Conservation (phyloP, 2,329 filamentous ascomycete genomes). For the Dothistroma septosporum region DNA sequence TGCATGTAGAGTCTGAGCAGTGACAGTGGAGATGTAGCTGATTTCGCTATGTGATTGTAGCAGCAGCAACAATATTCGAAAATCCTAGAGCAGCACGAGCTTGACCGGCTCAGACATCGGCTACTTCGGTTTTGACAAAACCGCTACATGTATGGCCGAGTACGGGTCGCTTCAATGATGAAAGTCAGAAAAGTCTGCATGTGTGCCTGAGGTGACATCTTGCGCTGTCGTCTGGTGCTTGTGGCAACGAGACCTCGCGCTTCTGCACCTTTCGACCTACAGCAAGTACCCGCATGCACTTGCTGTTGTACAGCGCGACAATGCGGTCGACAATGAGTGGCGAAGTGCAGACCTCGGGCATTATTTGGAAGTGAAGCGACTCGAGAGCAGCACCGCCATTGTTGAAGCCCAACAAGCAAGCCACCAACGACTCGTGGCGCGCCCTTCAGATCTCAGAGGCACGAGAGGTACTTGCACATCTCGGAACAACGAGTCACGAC, state of each 20-base stretch:
- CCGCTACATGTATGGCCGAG: not conserved
- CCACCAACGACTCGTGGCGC: not conserved
- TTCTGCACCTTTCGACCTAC: not conserved
- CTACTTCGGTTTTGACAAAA: not conserved
- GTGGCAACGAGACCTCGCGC: not conserved
- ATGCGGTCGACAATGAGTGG: not conserved
- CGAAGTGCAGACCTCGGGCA: not conserved
- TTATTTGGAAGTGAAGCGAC: not conserved
- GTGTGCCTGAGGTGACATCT: not conserved
- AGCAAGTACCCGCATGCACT: not conserved
- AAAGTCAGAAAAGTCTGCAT: not conserved
- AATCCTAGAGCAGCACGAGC: not conserved
- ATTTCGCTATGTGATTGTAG: not conserved
- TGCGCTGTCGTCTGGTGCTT: too few species aligned
- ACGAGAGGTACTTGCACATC: not conserved
- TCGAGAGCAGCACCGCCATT: not conserved
- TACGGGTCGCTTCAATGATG: not conserved
- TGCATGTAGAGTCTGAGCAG: too few species aligned
- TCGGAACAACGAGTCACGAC: not conserved
- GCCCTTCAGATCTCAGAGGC: not conserved
- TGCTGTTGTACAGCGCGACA: not conserved
- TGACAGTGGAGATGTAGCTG: too few species aligned
- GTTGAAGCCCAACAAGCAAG: conserved; percentile 3
- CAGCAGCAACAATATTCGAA: not conserved
- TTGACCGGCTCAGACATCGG: not conserved